phyloP scores from a whole-genome alignment of 257 asterid genomes.

The Gentiana straminea region DNA sequence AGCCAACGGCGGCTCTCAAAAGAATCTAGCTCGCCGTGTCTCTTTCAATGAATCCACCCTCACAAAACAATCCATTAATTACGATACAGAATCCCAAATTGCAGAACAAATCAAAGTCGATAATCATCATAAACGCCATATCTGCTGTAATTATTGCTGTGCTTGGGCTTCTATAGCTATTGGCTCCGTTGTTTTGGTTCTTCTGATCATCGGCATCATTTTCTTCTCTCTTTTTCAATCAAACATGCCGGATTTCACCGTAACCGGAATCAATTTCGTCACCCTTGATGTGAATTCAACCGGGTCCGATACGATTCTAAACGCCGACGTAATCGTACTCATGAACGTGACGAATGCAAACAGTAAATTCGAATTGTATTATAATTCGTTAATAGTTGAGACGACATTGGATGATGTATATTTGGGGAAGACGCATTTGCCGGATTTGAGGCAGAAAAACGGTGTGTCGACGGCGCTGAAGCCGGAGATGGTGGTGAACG shows the following conservation, averaged over 20 bases:
- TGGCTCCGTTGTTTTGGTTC: background rate
- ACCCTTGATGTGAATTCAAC: background rate
- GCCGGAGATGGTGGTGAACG: background rate
- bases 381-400: background rate
- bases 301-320: background rate
- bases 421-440: background rate
- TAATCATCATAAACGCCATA: background rate
- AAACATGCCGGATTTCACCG: conserved; percentile 2
- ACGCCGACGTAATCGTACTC: background rate
- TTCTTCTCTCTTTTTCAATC: conserved; percentile 7
- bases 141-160: conserved; percentile 6
- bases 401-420: background rate
- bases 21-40: background rate
- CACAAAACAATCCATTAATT: background rate
- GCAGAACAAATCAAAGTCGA: too few relatives aligned
- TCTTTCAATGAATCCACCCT: background rate
- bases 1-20: background rate
- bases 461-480: background rate
- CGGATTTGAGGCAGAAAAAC: conserved; percentile 4
- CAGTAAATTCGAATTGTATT: background rate
- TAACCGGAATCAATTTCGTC: background rate
- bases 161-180: conserved; percentile 2
- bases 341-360: conserved; percentile 4
- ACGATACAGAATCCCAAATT: background rate
- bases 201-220: background rate